Evolutionary conservation across 306 rosid species (phyloP).

Genomic region (Geum urbanum): DNA sequence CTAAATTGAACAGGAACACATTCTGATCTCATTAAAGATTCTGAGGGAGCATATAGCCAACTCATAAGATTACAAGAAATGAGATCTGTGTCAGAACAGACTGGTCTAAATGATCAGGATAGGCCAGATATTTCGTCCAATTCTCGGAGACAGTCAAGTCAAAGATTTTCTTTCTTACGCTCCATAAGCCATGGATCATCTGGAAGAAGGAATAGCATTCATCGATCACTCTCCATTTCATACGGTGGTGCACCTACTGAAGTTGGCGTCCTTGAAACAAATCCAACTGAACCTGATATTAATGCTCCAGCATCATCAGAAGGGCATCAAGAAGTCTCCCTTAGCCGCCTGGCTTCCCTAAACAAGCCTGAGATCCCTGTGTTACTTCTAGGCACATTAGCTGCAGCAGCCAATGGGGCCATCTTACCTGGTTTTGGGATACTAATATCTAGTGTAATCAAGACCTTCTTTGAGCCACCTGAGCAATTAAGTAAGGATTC

Average conservation of each 20-base stretch:
- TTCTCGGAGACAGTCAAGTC: constrained; percentile 13
- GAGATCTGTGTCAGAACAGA: constrained; percentile 25
- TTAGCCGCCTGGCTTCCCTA: constrained; percentile 16
- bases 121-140: constrained; percentile 1
- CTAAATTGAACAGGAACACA: constrained; percentile 10
- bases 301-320: neutral
- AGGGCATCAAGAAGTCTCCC: neutral
- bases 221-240: constrained; percentile 5
- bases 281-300: neutral
- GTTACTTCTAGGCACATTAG: constrained; percentile 18
- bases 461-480: constrained; percentile 23
- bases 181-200: constrained; percentile 25
- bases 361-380: constrained; percentile 29
- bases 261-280: neutral
- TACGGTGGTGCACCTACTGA: constrained; percentile 5
- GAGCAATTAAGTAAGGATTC: constrained; percentile 12
- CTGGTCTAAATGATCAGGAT: neutral
- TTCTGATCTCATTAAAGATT: neutral
- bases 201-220: constrained; percentile 13
- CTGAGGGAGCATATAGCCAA: neutral
- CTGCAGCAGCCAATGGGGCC: constrained; percentile 14
- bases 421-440: constrained; percentile 12
- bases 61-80: constrained; percentile 33
- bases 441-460: constrained; percentile 2
- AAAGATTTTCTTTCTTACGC: constrained; percentile 12